phyloP scores from a whole-genome alignment of 306 rosid genomes.

The Styphnolobium japonicum region DNA sequence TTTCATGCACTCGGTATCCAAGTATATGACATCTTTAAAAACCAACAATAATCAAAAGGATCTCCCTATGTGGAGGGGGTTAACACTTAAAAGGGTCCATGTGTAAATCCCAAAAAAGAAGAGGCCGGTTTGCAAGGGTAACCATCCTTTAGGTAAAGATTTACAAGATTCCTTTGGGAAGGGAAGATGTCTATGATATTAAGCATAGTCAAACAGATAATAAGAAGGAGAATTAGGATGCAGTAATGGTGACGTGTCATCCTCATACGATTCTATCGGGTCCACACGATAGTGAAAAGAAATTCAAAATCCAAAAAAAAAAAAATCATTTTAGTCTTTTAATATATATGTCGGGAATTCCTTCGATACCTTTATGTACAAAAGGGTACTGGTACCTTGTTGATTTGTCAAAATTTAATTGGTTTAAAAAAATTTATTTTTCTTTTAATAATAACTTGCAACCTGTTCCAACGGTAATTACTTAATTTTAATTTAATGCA shows the following conservation, averaged over 20 bases:
- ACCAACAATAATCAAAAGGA: background rate
- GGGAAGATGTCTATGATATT: background rate
- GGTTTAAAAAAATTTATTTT: too few species aligned
- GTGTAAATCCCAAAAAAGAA: background rate
- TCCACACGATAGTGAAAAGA: conserved; percentile 24
- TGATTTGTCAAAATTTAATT: too few species aligned
- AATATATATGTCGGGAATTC: too few species aligned
- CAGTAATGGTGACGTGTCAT: conserved; percentile 41
- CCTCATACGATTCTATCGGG: conserved; percentile 37
- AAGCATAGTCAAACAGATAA: conserved; percentile 8
- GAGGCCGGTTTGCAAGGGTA: background rate
- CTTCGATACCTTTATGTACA: too few species aligned
- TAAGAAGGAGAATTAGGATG: conserved; percentile 20
- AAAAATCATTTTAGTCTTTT: too few species aligned
- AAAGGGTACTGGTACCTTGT: too few species aligned
- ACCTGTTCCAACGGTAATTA: too few species aligned
- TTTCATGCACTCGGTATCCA: background rate
- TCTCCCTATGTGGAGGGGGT: background rate
- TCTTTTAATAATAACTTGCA: too few species aligned
- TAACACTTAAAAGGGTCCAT: background rate
- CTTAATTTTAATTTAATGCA: too few species aligned
- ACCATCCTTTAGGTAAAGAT: background rate
- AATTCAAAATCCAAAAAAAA: background rate
- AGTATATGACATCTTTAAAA: background rate
- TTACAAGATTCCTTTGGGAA: background rate